phyloP scores from a whole-genome alignment of 108 stramenopile species.

The Cyclotella kingstonii region DNA sequence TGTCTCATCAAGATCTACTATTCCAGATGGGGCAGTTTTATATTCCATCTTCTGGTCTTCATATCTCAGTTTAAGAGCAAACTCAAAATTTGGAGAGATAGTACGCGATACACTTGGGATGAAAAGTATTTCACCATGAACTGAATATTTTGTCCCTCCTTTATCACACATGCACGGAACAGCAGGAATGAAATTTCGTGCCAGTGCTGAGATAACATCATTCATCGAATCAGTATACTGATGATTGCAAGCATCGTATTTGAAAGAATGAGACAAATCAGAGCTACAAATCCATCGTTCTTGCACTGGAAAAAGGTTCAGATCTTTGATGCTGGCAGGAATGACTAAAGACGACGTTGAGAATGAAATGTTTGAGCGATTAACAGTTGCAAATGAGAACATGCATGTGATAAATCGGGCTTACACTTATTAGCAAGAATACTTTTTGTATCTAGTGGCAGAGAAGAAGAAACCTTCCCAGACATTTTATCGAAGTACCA shows the following conservation, averaged over 20 bases:
- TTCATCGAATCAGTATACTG: constrained; percentile 6
- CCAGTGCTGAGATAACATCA: constrained; percentile 11
- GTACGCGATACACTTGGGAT: constrained; percentile 3
- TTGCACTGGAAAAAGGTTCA: constrained; percentile 18
- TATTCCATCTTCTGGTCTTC: background rate
- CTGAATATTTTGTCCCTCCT: background rate
- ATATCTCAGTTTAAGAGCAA: constrained; percentile 8
- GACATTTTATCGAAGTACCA: too few species aligned
- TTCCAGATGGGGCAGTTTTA: background rate
- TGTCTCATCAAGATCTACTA: constrained; percentile 41
- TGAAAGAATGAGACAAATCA: background rate
- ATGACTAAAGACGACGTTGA: too few species aligned
- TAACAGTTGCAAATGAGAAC: too few species aligned
- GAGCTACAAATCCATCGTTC: constrained; percentile 21
- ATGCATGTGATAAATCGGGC: too few species aligned
- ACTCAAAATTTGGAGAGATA: constrained; percentile 23
- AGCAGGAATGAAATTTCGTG: constrained; percentile 30
- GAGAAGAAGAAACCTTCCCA: too few species aligned
- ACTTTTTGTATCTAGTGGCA: too few species aligned
- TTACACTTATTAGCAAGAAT: too few species aligned
- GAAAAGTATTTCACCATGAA: constrained; percentile 3
- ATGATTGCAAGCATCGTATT: background rate
- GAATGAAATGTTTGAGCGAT: too few species aligned
- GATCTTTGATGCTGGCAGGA: constrained; percentile 13
- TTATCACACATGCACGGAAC: constrained; percentile 20